Conservation (phyloP, 139 green algal genomes). For the Chlorella sp. region DNA sequence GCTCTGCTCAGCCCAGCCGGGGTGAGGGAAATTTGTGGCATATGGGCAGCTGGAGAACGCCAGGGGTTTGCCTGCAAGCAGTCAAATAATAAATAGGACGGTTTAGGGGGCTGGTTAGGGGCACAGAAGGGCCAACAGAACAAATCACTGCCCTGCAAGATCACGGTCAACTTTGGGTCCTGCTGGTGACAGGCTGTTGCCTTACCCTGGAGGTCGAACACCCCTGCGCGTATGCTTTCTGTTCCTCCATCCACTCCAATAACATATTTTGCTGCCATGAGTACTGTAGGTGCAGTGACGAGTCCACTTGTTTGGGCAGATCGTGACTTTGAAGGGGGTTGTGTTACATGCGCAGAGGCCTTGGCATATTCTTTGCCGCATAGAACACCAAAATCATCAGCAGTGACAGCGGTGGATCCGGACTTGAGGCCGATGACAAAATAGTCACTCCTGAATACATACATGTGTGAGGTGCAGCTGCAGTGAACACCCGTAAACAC, state of each 20-base stretch:
- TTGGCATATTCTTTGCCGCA: no score
- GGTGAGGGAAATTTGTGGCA: conserved; percentile 45
- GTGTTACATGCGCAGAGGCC: no score
- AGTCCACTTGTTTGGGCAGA: no score
- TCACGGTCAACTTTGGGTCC: not conserved
- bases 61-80: conserved; percentile 26
- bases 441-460: no score
- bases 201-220: conserved; percentile 52
- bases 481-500: no score
- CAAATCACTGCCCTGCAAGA: not conserved
- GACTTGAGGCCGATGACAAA: no score
- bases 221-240: conserved; percentile 52
- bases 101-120: not conserved
- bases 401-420: no score
- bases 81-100: not conserved
- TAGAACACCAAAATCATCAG: no score
- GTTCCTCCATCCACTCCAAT: conserved; percentile 74
- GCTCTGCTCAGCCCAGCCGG: conserved; percentile 67
- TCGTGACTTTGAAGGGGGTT: no score
- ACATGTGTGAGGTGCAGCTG: no score
- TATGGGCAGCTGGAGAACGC: conserved; percentile 16
- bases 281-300: no score
- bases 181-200: not conserved
- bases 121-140: not conserved
- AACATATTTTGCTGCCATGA: conserved; percentile 19